phyloP scores from a whole-genome alignment of 78 protist species.

The Planoprotostelium fungivorum region DNA sequence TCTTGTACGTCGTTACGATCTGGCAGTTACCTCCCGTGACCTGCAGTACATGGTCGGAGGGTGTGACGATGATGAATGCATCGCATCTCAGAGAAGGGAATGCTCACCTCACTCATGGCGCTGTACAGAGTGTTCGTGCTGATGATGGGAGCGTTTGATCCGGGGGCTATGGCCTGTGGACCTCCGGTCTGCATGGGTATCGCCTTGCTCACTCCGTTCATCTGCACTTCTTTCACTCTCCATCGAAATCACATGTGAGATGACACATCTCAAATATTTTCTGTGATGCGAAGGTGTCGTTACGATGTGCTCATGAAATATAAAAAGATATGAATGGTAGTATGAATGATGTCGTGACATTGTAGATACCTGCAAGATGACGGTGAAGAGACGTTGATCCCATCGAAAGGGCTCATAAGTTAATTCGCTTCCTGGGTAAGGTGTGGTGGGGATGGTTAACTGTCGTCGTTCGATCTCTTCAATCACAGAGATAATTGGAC shows the following conservation, averaged over 20 bases:
- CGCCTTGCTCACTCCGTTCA: background rate
- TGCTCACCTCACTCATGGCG: background rate
- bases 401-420: slow-evolving; percentile 51
- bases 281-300: no score
- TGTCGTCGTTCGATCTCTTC: background rate
- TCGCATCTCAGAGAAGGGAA: no score
- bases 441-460: slow-evolving; percentile 16
- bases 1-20: background rate
- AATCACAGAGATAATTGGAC: background rate
- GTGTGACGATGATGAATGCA: background rate
- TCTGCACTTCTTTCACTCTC: background rate
- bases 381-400: slow-evolving; percentile 54
- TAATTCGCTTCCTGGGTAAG: slow-evolving; percentile 19
- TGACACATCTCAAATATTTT: no score
- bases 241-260: no score
- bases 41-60: background rate
- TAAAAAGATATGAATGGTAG: background rate
- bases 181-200: background rate
- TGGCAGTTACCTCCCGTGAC: background rate
- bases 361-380: slow-evolving; percentile 13
- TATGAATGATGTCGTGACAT: background rate
- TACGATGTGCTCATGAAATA: no score
- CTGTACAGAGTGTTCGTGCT: background rate
- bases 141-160: background rate
- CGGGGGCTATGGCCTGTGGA: background rate